These are phyloP conservation scores for Candida dendrica DNA, from an alignment of 805 yeast genomes.

Conservation along the genomic window DNA sequence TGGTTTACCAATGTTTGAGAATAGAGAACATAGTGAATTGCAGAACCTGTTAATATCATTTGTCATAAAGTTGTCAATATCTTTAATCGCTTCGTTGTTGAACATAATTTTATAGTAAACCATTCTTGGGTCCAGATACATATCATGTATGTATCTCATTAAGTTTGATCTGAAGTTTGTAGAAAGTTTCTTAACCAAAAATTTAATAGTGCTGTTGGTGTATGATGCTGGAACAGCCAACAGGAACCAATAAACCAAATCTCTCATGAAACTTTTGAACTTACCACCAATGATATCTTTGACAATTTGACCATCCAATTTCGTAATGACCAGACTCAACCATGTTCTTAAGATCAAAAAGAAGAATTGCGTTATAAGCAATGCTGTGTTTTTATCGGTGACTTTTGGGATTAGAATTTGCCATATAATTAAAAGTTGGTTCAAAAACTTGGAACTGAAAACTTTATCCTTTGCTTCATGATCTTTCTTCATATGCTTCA, in stretches of 20 bases:
- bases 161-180: conserved; percentile 79
- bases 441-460: conserved; percentile 57
- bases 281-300: conserved; percentile 80
- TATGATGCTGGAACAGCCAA: conserved; percentile 92
- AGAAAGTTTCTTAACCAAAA: conserved; percentile 66
- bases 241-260: conserved; percentile 78
- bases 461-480: conserved; percentile 17
- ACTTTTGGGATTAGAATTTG: conserved; percentile 73
- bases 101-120: conserved; percentile 77
- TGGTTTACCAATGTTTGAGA: conserved; percentile 89
- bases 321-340: conserved; percentile 78
- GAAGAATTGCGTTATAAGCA: conserved; percentile 63
- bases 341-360: conserved; percentile 79
- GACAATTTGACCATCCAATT: conserved; percentile 87
- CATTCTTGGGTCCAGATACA: conserved; percentile 73
- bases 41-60: conserved; percentile 78
- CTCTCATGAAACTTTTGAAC: conserved; percentile 66
- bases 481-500: conserved; percentile 15
- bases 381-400: conserved; percentile 56
- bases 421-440: conserved; percentile 72
- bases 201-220: conserved; percentile 85
- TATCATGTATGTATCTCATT: conserved; percentile 81
- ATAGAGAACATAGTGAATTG: conserved; percentile 73
- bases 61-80: conserved; percentile 76
- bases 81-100: conserved; percentile 40